Evolutionary conservation across 2,329 filamentous ascomycete genomes (phyloP).

Genomic region (Penicillium hordei): DNA sequence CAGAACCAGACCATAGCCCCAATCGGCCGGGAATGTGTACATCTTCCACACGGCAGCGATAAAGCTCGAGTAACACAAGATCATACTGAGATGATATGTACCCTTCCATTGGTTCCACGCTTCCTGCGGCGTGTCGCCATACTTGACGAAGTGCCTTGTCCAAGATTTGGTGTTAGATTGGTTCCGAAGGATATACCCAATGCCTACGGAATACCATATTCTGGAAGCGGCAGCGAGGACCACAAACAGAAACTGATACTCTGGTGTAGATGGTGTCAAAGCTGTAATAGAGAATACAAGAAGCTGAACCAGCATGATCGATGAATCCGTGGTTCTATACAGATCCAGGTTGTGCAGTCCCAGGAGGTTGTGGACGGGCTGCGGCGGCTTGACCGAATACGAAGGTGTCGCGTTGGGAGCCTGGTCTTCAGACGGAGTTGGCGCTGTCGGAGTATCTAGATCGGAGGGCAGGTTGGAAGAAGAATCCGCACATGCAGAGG

Average conservation of each 20-base stretch:
- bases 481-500: slow-evolving; percentile 32
- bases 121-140: slow-evolving; percentile 83
- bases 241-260: slow-evolving; percentile 77
- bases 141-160: slow-evolving; percentile 97
- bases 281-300: slow-evolving; percentile 74
- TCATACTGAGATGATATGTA: slow-evolving; percentile 88
- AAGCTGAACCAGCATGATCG: slow-evolving; percentile 71
- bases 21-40: slow-evolving; percentile 83
- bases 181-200: slow-evolving; percentile 78
- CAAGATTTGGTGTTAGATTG: slow-evolving; percentile 91
- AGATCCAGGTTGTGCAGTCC: slow-evolving; percentile 83
- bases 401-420: slow-evolving; percentile 39
- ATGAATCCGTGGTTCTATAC: slow-evolving; percentile 81
- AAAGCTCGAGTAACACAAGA: slow-evolving; percentile 85
- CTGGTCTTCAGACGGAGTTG: slow-evolving; percentile 36
- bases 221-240: slow-evolving; percentile 79
- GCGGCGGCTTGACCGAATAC: slow-evolving; percentile 55
- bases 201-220: slow-evolving; percentile 85
- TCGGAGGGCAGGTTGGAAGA: slow-evolving; percentile 32
- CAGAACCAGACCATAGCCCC: slow-evolving; percentile 80
- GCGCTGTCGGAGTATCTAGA: slow-evolving; percentile 33
- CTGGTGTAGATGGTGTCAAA: slow-evolving; percentile 72
- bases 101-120: slow-evolving; percentile 98
- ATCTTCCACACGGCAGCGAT: slow-evolving; percentile 93
- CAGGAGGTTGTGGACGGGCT: slow-evolving; percentile 77